Evolutionary conservation across 2,329 filamentous ascomycete species (phyloP), one percentile per base, ranked within the genome.

Genomic region (Diaporthe destruens): DNA sequence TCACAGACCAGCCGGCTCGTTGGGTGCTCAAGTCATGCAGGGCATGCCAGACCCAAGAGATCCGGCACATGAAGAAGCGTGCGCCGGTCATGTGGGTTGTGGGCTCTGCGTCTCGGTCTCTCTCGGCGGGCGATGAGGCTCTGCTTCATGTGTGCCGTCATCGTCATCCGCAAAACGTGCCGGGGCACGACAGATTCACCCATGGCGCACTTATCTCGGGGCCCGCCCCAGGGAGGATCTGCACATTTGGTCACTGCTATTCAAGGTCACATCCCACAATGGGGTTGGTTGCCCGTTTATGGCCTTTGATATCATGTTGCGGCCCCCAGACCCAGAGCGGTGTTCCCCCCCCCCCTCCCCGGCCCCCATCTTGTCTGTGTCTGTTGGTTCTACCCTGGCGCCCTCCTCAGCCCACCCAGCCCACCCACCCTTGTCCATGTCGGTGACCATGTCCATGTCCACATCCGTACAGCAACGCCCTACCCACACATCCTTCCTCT

Each of bases 311-410:
- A 65, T 51, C 44, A 51, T 65, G 59, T 51, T 51, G 44, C 44
- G 59, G 59, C 59, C 59, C 59, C 59, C 59, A 65, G 56, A 59
- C 23, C 42, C 36, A 44, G 56, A 59, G 44, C 25, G 59, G 44
- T 49, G 20, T 36, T 36, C 34, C 34, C 34, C 34, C 34, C n/a
- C 34, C 34, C 11, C 42, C 20, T 29, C 59, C 59, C 59, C 51
- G 61, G 61, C 61, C 61, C 61, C 61, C 61, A 51, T 51, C 29
- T 55, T 51, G 42, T 23, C 42, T 49, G 44, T 65, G 44, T 65
- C 61, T 65, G 61, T 65, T 65, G 61, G 61, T 65, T 65, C 29
- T 65, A 65, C 61, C 61, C 61, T 44, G 61, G 61, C 61, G 61
- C 47, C 61, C 61, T 65, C 61, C 61, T 65, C 61, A 65, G 61